These are phyloP conservation scores for Leptographium wingfieldii DNA, from an alignment of 2,329 filamentous ascomycete genomes.

Conservation along the genomic window DNA sequence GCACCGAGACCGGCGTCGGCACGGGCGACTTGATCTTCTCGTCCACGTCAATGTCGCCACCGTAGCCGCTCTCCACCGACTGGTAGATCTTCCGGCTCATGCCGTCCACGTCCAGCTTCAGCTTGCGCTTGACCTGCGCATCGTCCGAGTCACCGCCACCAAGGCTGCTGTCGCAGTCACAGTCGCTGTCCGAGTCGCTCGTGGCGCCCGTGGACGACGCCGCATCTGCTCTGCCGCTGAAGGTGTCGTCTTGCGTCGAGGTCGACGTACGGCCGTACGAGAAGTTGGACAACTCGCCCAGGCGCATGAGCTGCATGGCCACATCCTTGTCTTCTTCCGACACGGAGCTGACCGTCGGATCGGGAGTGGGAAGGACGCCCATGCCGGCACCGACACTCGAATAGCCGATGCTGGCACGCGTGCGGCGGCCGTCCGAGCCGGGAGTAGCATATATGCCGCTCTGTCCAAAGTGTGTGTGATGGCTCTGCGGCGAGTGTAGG, in stretches of 20 bases:
- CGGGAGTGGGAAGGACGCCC: slow-evolving; percentile 77
- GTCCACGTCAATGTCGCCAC: slow-evolving; percentile 49
- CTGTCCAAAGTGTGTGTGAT: slow-evolving; percentile 42
- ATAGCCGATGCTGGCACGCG: slow-evolving; percentile 50
- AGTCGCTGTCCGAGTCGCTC: slow-evolving; percentile 61
- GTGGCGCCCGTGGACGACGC: slow-evolving; percentile 77
- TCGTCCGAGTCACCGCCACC: slow-evolving; percentile 45
- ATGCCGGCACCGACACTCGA: slow-evolving; percentile 22
- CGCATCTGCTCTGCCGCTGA: slow-evolving; percentile 78
- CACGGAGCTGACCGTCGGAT: slow-evolving; percentile 95
- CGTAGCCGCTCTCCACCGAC: slow-evolving; percentile 32
- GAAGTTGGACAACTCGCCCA: slow-evolving; percentile 87
- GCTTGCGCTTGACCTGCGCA: slow-evolving; percentile 38
- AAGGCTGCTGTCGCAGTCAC: slow-evolving; percentile 55
- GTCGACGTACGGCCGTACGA: slow-evolving; percentile 88
- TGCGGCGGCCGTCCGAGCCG: slow-evolving; percentile 46
- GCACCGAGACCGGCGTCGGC: slow-evolving; percentile 3
- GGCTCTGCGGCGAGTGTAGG: slow-evolving; percentile 75
- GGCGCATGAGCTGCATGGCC: slow-evolving; percentile 88
- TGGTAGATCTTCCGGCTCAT: slow-evolving; percentile 34
- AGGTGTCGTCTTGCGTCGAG: slow-evolving; percentile 84
- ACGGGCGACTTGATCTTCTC: slow-evolving; percentile 31
- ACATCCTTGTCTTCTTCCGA: slow-evolving; percentile 92
- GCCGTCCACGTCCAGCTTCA: slow-evolving; percentile 37
- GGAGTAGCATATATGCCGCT: slow-evolving; percentile 51